Conservation (phyloP, 495 filamentous ascomycete genomes). For the Tuber brumale region DNA sequence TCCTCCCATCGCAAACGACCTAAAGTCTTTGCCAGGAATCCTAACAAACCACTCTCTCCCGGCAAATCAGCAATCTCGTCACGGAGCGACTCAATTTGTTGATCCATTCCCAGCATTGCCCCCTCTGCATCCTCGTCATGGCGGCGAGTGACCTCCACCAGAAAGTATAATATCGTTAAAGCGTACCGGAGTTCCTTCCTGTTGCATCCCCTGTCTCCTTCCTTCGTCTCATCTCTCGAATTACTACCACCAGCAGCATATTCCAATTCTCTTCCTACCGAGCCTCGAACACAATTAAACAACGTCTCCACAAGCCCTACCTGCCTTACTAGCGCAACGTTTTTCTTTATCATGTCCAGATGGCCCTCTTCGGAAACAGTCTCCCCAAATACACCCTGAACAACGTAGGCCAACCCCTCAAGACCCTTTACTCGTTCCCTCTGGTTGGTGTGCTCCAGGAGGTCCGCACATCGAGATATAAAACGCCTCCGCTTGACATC, state of each 20-base stretch:
- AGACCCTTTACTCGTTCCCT: constrained; percentile 56
- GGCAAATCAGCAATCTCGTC: constrained; percentile 49
- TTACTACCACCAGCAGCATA: constrained; percentile 22
- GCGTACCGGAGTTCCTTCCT: constrained; percentile 54
- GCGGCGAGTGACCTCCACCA: constrained; percentile 60
- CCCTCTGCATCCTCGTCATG: constrained; percentile 22
- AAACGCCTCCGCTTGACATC: constrained; percentile 47
- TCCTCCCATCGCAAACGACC: constrained; percentile 86
- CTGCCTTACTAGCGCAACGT: constrained; percentile 54
- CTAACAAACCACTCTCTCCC: constrained; percentile 51
- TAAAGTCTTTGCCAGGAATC: constrained; percentile 66
- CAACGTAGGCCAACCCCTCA: constrained; percentile 68
- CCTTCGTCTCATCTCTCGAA: constrained; percentile 28
- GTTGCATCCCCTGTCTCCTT: constrained; percentile 41
- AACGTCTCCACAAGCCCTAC: constrained; percentile 56
- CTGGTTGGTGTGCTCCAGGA: constrained; percentile 49
- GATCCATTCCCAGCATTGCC: constrained; percentile 24
- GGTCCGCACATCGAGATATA: constrained; percentile 45
- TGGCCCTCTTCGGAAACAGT: constrained; percentile 54
- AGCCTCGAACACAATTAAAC: constrained; percentile 53
- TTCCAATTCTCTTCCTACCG: constrained; percentile 34
- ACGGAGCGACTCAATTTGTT: constrained; percentile 33
- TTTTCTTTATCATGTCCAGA: constrained; percentile 62
- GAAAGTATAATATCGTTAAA: constrained; percentile 64
- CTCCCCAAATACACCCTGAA: constrained; percentile 49